Evolutionary conservation across 495 filamentous ascomycete species (phyloP), one percentile per base, ranked within the genome.

Genomic region (Aspergillus homomorphus): DNA sequence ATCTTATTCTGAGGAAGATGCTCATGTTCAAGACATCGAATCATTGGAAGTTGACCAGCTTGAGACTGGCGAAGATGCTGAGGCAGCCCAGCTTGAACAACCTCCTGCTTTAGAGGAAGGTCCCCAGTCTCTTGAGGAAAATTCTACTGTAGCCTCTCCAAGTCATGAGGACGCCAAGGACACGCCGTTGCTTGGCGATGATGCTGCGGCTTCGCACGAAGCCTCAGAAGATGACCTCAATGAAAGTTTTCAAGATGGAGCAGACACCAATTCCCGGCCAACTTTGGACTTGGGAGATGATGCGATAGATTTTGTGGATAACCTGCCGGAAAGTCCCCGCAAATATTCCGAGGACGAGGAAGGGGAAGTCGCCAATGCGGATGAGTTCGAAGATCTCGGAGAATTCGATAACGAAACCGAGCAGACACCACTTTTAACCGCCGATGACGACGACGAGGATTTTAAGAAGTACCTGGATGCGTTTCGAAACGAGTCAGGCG

Each of bases 371-470:
- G 49, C 51, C 41, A 28, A 44, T 51, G 41, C 23, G 21, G 51
- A 56, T 41, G 51, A 43, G 24, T 42, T n/a, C 14, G 44, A 38
- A 7, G 33, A 65, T 53, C 48, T 42, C 1, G 55, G 46, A 55
- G 55, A 61, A 1, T 42, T 69, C 22, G 68, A 73, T 54, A 53
- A 64, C 48, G 50, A 55, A 22, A 16, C 23, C 51, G 56, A 65
- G 28, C 42, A 56, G 44, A 24, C 38, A 16, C 18, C 57, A 21
- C 7, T 42, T 46, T 30, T 38, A 15, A 72, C 67, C 51, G 69
- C 48, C 28, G 42, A 44, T 30, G 16, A 81, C 28, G 74, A 80
- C 50, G 73, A 74, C 12, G 73, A 77, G 28, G 77, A 78, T 51
- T 73, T 80, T 44, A 62, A 78, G 30, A 41, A 45, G 7, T 63